phyloP scores from a whole-genome alignment of 305 asterid species.

The Fraxinus sp. region DNA sequence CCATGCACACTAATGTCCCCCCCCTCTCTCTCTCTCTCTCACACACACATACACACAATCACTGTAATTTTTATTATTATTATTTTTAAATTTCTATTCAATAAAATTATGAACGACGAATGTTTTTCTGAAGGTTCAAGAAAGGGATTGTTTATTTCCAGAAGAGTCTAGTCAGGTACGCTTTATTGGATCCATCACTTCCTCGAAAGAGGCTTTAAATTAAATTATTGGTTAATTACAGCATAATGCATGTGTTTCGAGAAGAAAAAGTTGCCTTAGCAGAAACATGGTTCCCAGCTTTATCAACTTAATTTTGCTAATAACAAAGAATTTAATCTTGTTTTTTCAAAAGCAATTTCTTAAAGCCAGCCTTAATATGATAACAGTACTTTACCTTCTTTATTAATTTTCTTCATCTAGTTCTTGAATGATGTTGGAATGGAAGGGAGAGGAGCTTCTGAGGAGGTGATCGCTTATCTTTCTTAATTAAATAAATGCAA shows the following conservation, averaged over 20 bases:
- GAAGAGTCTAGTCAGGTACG: constrained; percentile 37
- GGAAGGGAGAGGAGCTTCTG: constrained; percentile 33
- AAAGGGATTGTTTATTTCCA: constrained; percentile 30
- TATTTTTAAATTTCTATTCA: no score
- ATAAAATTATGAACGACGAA: not conserved
- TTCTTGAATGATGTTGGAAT: constrained; percentile 33
- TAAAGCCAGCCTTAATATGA: constrained; percentile 29
- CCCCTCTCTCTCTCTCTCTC: no score
- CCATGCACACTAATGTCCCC: not conserved
- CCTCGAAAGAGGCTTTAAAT: constrained; percentile 30
- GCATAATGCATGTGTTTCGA: constrained; percentile 15
- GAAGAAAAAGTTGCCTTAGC: constrained; percentile 11
- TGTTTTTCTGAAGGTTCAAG: constrained; percentile 22
- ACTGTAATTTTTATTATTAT: no score
- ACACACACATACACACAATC: no score
- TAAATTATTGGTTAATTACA: constrained; percentile 3
- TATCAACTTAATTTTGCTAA: constrained; percentile 23
- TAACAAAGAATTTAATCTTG: constrained; percentile 8
- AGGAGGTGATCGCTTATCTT: constrained; percentile 22
- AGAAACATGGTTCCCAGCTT: constrained; percentile 14
- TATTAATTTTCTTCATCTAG: constrained; percentile 11
- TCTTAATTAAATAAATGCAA: constrained; percentile 19
- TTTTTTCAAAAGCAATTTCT: constrained; percentile 1
- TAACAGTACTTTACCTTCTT: not conserved
- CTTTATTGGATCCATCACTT: constrained; percentile 61